Percentiles rank a stretch among this genome's conserved stretches.
These are phyloP conservation scores for Knufia petricola DNA, from an alignment of 2,329 filamentous ascomycete species.

Conservation along the genomic window DNA sequence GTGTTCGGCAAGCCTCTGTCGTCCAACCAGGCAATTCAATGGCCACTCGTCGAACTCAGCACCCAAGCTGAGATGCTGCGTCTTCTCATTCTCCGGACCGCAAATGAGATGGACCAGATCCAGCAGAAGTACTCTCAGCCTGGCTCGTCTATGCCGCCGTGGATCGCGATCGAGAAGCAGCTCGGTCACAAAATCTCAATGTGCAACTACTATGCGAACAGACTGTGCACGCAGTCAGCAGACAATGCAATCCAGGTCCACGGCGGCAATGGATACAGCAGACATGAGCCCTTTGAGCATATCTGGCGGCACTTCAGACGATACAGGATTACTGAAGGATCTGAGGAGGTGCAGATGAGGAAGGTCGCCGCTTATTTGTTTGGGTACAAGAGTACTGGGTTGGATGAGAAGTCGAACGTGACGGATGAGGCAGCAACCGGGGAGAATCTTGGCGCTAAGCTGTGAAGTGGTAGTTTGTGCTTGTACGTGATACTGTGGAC, in stretches of 20 bases:
- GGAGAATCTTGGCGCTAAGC: conserved; percentile 1
- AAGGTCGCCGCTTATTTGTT: conserved; percentile 53
- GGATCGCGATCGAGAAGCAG: conserved; percentile 47
- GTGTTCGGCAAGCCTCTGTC: conserved; percentile 50
- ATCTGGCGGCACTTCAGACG: conserved; percentile 56
- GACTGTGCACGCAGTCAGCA: conserved; percentile 50
- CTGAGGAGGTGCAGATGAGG: conserved; percentile 58
- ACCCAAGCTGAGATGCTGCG: conserved; percentile 55
- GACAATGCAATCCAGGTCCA: conserved; percentile 55
- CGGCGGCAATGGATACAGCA: conserved; percentile 50
- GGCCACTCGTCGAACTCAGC: conserved; percentile 52
- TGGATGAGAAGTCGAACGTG: conserved; percentile 29
- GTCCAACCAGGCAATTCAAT: conserved; percentile 54
- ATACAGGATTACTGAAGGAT: conserved; percentile 55
- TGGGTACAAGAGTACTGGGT: conserved; percentile 34
- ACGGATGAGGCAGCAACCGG: neutral
- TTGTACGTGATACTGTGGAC: no score
- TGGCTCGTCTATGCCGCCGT: conserved; percentile 26
- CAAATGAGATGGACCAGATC: conserved; percentile 48
- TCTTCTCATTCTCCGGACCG: conserved; percentile 52
- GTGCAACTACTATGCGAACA: conserved; percentile 58
- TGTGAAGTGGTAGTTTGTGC: neutral
- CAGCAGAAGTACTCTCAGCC: conserved; percentile 17
- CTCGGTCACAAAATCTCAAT: conserved; percentile 55
- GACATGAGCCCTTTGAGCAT: conserved; percentile 53